These are phyloP conservation scores for Lathyrus oleraceus DNA, from an alignment of 306 rosid genomes.

Conservation along the genomic window DNA sequence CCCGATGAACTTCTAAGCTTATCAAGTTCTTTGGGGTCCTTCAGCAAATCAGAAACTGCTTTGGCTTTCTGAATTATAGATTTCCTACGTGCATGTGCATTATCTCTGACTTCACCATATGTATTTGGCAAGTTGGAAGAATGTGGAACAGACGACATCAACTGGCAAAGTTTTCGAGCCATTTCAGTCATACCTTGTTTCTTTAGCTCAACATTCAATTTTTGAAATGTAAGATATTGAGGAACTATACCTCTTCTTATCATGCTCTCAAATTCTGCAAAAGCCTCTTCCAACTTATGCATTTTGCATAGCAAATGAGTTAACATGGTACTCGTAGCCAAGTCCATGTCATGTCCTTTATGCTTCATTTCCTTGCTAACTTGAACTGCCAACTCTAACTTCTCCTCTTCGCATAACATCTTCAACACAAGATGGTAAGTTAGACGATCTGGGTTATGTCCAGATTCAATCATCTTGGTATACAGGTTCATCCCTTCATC, in stretches of 20 bases:
- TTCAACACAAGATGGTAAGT: constrained; percentile 87
- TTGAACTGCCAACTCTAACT: constrained; percentile 71
- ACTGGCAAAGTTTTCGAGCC: constrained; percentile 54
- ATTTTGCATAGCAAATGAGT: constrained; percentile 74
- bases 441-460: constrained; percentile 70
- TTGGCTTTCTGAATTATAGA: constrained; percentile 69
- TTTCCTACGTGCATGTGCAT: constrained; percentile 51
- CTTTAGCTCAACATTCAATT: constrained; percentile 58
- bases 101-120: constrained; percentile 49
- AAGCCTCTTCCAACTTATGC: constrained; percentile 75
- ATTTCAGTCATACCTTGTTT: constrained; percentile 63
- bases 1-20: constrained; percentile 49
- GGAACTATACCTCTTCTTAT: constrained; percentile 77
- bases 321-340: constrained; percentile 79
- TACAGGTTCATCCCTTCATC: constrained; percentile 88
- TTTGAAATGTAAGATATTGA: constrained; percentile 81
- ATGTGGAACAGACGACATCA: constrained; percentile 86
- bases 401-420: constrained; percentile 84
- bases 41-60: constrained; percentile 70
- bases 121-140: constrained; percentile 66
- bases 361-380: constrained; percentile 82
- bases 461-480: constrained; percentile 80
- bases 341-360: constrained; percentile 77
- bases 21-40: constrained; percentile 67
- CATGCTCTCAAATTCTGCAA: constrained; percentile 73